These are phyloP conservation scores for Penicillium coprophilum DNA, from an alignment of 495 filamentous ascomycete species.

Conservation along the genomic window DNA sequence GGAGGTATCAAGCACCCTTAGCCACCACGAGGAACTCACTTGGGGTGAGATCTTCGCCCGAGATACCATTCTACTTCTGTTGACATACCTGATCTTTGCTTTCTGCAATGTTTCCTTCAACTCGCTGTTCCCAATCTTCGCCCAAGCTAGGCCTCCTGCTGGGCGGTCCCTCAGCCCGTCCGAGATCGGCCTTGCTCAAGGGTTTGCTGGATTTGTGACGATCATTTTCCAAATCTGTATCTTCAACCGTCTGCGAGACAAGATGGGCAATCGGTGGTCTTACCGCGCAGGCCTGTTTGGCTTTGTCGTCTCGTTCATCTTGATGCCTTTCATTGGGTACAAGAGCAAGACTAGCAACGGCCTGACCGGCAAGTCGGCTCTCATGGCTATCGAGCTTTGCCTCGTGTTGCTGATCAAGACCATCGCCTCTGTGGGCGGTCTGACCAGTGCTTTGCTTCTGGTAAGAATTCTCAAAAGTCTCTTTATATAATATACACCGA, in stretches of 20 bases:
- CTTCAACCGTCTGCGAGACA: conserved; percentile 75
- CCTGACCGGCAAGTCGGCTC: conserved; percentile 55
- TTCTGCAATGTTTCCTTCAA: conserved; percentile 87
- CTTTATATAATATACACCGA: neutral
- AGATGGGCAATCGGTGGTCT: conserved; percentile 79
- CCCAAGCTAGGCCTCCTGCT: conserved; percentile 66
- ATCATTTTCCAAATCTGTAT: conserved; percentile 86
- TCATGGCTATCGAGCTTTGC: conserved; percentile 71
- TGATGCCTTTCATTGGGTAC: conserved; percentile 90
- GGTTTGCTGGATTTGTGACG: conserved; percentile 77
- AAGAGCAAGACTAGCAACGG: conserved; percentile 52
- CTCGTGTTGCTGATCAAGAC: conserved; percentile 82
- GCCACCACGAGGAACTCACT: conserved; percentile 41
- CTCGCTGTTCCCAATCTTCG: conserved; percentile 89
- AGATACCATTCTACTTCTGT: conserved; percentile 75
- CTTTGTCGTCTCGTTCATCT: conserved; percentile 76
- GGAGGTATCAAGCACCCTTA: conserved; percentile 38
- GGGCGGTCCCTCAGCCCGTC: conserved; percentile 73
- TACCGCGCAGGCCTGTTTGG: conserved; percentile 80
- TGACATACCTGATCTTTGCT: conserved; percentile 85
- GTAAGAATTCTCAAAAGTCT: conserved; percentile 45
- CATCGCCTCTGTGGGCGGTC: conserved; percentile 79
- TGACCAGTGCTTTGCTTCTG: conserved; percentile 85
- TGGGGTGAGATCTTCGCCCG: conserved; percentile 63
- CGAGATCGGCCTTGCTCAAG: conserved; percentile 82